Evolutionary conservation across 2,329 filamentous ascomycete species (phyloP).

Genomic region (Alternaria angustiovoidea): DNA sequence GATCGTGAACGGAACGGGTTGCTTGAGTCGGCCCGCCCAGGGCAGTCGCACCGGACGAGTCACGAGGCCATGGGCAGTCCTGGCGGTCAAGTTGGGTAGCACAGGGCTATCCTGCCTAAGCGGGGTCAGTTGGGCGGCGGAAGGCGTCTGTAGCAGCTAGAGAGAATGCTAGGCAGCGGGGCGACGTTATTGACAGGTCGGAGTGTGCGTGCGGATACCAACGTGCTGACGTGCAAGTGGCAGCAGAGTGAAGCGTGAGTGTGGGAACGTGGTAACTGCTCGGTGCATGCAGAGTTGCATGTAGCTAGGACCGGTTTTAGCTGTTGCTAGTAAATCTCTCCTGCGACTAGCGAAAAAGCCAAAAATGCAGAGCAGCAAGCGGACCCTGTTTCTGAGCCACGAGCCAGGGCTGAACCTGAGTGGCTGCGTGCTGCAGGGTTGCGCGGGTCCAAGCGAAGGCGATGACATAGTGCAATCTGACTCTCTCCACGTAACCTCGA

Average conservation of each 20-base stretch:
- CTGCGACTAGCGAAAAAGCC: not conserved
- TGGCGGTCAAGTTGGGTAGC: slow-evolving; percentile 20
- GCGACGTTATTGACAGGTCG: slow-evolving; percentile 21
- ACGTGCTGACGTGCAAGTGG: slow-evolving; percentile 2
- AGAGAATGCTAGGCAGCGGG: slow-evolving; percentile 10
- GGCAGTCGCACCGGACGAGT: slow-evolving; percentile 19
- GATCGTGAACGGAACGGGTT: slow-evolving; percentile 22
- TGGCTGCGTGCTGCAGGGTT: slow-evolving; percentile 8
- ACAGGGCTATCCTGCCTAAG: slow-evolving; percentile 23
- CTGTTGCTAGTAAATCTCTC: not conserved
- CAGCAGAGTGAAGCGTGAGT: slow-evolving; percentile 12
- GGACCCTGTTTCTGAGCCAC: slow-evolving; percentile 8
- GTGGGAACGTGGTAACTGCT: slow-evolving; percentile 1
- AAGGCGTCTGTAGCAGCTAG: slow-evolving; percentile 13
- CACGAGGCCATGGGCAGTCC: slow-evolving; percentile 16
- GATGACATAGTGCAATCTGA: slow-evolving; percentile 20
- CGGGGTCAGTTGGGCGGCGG: slow-evolving; percentile 19
- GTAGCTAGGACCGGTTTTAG: too few species aligned
- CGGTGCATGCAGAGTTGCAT: not conserved
- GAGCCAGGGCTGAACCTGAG: not conserved
- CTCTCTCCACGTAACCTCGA: slow-evolving; percentile 13
- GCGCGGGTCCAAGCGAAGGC: slow-evolving; percentile 16
- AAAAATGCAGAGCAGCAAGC: not conserved
- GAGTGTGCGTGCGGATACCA: not conserved
- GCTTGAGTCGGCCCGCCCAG: slow-evolving; percentile 19